phyloP scores from a whole-genome alignment of 495 filamentous ascomycete species.

The Penicillium cataractarum region DNA sequence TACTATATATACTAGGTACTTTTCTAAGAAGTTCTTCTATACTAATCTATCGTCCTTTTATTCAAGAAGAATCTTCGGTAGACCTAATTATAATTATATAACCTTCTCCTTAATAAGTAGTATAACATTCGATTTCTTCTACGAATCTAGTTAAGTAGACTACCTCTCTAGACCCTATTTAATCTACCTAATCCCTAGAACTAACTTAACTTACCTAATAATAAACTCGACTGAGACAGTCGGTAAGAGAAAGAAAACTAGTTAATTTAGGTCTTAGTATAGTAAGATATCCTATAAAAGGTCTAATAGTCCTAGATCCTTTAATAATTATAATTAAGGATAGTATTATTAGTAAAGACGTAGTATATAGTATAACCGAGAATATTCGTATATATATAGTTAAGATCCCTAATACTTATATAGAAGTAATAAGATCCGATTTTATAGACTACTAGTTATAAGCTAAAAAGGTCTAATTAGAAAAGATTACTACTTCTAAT shows the following conservation, averaged over 20 bases:
- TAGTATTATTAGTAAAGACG: no score
- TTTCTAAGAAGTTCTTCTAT: not conserved
- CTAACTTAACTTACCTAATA: no score
- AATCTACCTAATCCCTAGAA: not conserved
- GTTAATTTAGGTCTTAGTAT: not conserved
- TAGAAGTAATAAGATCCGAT: not conserved
- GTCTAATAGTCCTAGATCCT: not conserved
- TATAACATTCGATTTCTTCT: no score
- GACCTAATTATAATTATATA: not conserved
- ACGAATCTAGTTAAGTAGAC: no score
- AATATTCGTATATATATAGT: not conserved
- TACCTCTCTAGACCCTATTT: no score
- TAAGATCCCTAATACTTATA: not conserved
- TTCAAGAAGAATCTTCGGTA: not conserved
- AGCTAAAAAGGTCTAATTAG: not conserved
- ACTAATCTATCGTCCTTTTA: not conserved
- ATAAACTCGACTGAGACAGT: not conserved
- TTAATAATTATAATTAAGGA: no score
- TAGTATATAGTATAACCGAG: not conserved
- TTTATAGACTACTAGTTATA: not conserved
- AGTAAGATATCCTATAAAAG: not conserved
- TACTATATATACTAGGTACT: not conserved
- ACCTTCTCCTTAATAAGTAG: no score
- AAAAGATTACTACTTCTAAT: not conserved
- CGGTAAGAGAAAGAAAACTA: not conserved